Evolutionary conservation across 75 land plant species (phyloP), one percentile per base, ranked within the genome.

Genomic region (Cunninghamia lanceolata): DNA sequence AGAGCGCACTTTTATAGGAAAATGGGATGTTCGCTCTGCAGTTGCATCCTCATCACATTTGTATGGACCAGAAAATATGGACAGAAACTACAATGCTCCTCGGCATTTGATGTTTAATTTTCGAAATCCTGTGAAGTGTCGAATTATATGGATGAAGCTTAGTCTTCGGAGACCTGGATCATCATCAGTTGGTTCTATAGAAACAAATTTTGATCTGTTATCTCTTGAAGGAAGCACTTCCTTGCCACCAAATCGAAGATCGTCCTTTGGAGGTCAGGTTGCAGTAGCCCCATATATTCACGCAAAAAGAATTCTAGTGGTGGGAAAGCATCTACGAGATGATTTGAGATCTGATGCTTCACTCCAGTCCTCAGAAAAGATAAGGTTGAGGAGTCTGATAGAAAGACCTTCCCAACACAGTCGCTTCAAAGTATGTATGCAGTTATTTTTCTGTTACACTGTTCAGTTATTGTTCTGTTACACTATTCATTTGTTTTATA

Each of bases 61-160:
- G 46, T 93, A 70, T 90, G 96, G 96, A 30, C 93, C 92, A 50
- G 96, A 90, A 85, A 90, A 87, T 76, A 78, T 83, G 47, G 79
- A 21, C 83, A 47, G 73, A 47, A 76, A 85, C 28, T 84, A 82
- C 3, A 86, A 83, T 38, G 81, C 88, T 13, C 96, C 95, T 45
- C 90, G 99, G 79, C 95, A 94, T 90, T 36, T 96, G 45, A 91
- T 85, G 59, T 95, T 95, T 87, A 40, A 88, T 13, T 95, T 98
- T 77, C 85, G 86, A 56, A 92, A 93, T 84, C 91, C 93, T 73
- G 92, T 91, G 30, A 85, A 91, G 63, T 98, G 99, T 74, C 91
- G 99, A 35, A 89, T 98, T 53, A 88, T 98, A 66, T 98, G 99
- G 99, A 75, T 98, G 47, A 94, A 92, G 70, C 73, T 98, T 28